Evolutionary conservation across 176 grass and related monocot species (phyloP), one percentile per base, ranked within the genome.

Genomic region (Secale cereale): DNA sequence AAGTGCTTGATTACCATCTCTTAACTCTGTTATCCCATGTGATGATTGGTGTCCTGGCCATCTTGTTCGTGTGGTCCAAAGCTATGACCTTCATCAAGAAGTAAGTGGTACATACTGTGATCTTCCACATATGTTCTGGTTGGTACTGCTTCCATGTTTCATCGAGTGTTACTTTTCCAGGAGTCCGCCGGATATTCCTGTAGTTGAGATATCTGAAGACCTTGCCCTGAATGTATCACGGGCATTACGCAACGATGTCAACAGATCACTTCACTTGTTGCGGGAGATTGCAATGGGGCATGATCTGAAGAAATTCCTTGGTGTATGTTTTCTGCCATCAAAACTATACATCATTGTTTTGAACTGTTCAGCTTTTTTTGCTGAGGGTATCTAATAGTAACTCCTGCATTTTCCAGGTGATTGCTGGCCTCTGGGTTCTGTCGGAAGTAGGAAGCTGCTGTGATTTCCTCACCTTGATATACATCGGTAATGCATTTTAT

Each of bases 401-500:
- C 28, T 62, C 29, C n/a, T 79, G 37, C 60, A 8, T 48, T 45
- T 20, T 25, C 30, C 33, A 95, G 96, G 83, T 98, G 77, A 93
- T 98, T 52, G 86, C 88, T 46, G 93, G 89, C 29, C 85, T 98
- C 4, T 95, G 91, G 91, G 48, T 95, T 76, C 89, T 95, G 65
- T 95, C 96, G 20, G 78, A 80, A 45, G 40, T 95, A 2, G 96
- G 96, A 59, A 94, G 86, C 67, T 92, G 80, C 85, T 90, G 84
- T 10, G 86, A 94, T 74, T 94, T 95, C 93, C 85, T 98, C 87
- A 98, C 96, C 62, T 86, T 98, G 86, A 84, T 86, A 70, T 98
- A 98, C 16, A 78, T 94, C 25, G 96, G 96, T 98, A 98, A 86
- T 65, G 31, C 10, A 59, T 76, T 45, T 80, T 80, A 36, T 17